These are phyloP conservation scores for Cucurbitaria berberidis DNA, from an alignment of 2,329 filamentous ascomycete genomes.

Conservation along the genomic window DNA sequence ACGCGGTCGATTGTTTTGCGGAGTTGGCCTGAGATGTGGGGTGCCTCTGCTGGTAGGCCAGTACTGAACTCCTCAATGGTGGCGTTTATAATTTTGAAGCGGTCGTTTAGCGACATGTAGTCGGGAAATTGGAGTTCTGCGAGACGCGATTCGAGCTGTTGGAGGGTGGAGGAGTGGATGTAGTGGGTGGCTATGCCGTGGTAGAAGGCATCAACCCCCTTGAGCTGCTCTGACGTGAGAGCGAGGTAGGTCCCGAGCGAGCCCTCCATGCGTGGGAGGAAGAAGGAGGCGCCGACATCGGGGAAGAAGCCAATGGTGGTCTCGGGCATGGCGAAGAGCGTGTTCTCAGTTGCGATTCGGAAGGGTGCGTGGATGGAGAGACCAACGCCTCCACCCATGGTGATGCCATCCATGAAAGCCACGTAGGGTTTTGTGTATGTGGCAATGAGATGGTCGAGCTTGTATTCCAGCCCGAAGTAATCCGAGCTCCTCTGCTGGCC, in stretches of 20 bases:
- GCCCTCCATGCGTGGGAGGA: conserved; percentile 88
- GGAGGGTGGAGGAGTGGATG: conserved; percentile 85
- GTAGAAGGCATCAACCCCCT: conserved; percentile 86
- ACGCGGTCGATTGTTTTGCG: conserved; percentile 80
- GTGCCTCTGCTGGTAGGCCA: conserved; percentile 70
- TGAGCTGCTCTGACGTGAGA: conserved; percentile 83
- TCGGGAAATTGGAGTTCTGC: conserved; percentile 90
- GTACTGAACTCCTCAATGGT: conserved; percentile 93
- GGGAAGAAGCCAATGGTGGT: conserved; percentile 99
- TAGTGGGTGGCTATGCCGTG: conserved; percentile 95
- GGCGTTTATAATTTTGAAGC: conserved; percentile 76
- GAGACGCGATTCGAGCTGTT: conserved; percentile 80
- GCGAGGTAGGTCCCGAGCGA: conserved; percentile 89
- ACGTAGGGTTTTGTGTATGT: conserved; percentile 94
- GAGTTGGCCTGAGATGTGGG: conserved; percentile 67
- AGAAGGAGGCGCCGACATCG: conserved; percentile 95
- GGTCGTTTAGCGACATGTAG: conserved; percentile 66
- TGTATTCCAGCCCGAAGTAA: conserved; percentile 95
- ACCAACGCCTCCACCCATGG: conserved; percentile 97
- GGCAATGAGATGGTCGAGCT: conserved; percentile 92
- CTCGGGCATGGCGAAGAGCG: conserved; percentile 97
- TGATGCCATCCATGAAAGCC: conserved; percentile 96
- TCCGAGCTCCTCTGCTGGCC: conserved; percentile 78
- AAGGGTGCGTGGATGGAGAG: conserved; percentile 94
- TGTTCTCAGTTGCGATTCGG: conserved; percentile 94